Conservation (phyloP, 2,329 filamentous ascomycete species). For the Aaosphaeria arxii region DNA sequence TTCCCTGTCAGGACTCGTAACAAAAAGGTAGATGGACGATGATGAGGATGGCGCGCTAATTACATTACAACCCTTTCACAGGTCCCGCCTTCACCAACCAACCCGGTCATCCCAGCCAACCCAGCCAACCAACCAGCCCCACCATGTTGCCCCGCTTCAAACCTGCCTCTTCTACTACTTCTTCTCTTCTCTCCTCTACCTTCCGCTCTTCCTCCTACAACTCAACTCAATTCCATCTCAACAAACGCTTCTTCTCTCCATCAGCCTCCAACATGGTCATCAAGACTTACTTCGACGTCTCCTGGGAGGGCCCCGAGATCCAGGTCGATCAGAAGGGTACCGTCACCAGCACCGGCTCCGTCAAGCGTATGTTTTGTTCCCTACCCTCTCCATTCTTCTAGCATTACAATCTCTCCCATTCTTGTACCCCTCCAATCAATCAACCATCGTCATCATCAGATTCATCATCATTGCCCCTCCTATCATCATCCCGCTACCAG, state of each 20-base stretch:
- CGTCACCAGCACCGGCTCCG: conserved; percentile 38
- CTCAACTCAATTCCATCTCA: conserved; percentile 5
- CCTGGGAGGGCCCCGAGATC: conserved; percentile 69
- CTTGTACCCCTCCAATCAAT: conserved; percentile 5
- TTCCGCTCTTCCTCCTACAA: conserved; percentile 38
- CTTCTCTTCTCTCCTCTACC: conserved; percentile 25
- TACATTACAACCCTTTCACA: too few relatives aligned
- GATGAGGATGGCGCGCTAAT: too few relatives aligned
- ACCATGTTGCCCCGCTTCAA: conserved; percentile 40
- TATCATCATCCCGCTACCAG: conserved; percentile 16
- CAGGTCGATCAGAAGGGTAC: conserved; percentile 58
- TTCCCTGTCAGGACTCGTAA: too few relatives aligned
- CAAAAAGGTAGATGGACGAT: too few relatives aligned
- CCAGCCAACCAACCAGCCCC: conserved; percentile 26
- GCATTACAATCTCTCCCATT: not conserved
- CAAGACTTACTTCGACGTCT: conserved; percentile 72
- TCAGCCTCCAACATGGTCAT: conserved; percentile 72
- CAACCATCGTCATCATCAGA: conserved; percentile 2
- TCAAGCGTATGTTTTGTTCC: conserved; percentile 56
- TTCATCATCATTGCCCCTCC: conserved; percentile 3
- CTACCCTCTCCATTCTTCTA: conserved; percentile 21
- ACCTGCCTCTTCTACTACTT: conserved; percentile 12
- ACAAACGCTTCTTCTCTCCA: conserved; percentile 57
- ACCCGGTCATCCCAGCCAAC: too few relatives aligned
- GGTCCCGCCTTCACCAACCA: too few relatives aligned